These are phyloP conservation scores for Colletotrichum coccodes DNA, from an alignment of 2,329 filamentous ascomycete species.

Conservation along the genomic window DNA sequence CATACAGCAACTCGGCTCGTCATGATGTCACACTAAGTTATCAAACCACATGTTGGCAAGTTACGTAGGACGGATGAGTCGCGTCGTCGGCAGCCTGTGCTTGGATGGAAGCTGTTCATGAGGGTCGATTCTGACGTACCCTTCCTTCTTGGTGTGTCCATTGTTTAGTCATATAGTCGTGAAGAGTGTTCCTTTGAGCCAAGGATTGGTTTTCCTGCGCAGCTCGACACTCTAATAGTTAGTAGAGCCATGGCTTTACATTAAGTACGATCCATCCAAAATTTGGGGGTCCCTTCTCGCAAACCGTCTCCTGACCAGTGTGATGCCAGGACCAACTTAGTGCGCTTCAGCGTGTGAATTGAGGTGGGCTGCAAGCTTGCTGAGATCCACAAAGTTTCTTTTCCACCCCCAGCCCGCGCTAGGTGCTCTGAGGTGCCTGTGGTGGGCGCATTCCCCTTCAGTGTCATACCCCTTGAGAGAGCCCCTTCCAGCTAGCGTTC, in stretches of 20 bases:
- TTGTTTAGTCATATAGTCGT: not conserved
- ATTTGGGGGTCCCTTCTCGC: not conserved
- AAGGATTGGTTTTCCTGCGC: not conserved
- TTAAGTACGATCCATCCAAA: not conserved
- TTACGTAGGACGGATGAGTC: not conserved
- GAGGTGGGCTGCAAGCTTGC: constrained; percentile 26
- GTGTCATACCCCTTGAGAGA: too few relatives aligned
- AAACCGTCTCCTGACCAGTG: not conserved
- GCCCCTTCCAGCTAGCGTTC: not conserved
- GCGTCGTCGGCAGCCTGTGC: constrained; percentile 1
- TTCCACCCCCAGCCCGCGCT: constrained; percentile 8
- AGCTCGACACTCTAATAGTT: not conserved
- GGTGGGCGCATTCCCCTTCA: not conserved
- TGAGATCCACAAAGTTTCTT: constrained; percentile 29
- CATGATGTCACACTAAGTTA: not conserved
- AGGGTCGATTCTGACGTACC: constrained; percentile 10
- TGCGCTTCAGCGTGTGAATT: not conserved
- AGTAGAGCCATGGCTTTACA: not conserved
- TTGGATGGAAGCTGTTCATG: not conserved
- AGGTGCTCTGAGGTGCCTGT: not conserved
- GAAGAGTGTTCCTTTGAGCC: not conserved
- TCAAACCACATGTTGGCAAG: not conserved
- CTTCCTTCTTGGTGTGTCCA: not conserved
- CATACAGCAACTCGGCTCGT: not conserved
- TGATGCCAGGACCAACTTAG: not conserved